phyloP scores from a whole-genome alignment of 495 filamentous ascomycete genomes.

The Talaromyces trachyspermus region DNA sequence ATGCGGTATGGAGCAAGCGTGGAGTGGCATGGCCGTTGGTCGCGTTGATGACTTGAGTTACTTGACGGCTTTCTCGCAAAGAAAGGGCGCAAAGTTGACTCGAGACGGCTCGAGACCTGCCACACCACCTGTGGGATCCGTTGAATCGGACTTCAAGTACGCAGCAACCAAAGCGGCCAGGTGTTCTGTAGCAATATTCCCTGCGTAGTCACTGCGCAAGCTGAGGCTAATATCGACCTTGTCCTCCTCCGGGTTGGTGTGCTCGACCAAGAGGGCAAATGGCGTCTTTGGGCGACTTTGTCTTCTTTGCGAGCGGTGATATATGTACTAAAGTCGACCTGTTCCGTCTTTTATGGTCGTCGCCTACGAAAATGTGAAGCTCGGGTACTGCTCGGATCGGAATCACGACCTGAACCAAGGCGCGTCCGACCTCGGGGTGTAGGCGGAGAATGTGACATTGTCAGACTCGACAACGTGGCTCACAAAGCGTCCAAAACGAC shows the following conservation, averaged over 20 bases:
- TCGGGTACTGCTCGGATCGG: neutral
- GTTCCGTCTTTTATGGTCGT: neutral
- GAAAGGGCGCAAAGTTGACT: neutral
- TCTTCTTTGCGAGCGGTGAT: neutral
- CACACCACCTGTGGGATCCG: neutral
- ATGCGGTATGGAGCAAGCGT: neutral
- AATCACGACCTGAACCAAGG: neutral
- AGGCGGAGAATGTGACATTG: neutral
- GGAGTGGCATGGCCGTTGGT: neutral
- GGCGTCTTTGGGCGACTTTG: neutral
- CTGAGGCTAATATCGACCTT: neutral
- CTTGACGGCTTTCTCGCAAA: neutral
- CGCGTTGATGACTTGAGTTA: no score
- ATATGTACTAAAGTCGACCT: neutral
- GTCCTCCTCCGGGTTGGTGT: neutral
- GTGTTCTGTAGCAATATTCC: neutral
- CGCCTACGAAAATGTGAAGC: neutral
- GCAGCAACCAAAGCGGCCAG: neutral
- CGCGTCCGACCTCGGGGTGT: neutral
- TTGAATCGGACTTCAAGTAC: neutral
- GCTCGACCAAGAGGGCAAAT: neutral
- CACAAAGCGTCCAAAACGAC: neutral
- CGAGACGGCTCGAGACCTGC: neutral
- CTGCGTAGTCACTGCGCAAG: slow-evolving; percentile 1
- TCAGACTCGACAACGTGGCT: neutral